Percentiles rank a stretch among this genome's conserved stretches.
phyloP scores from a whole-genome alignment of 1,139 yeast species.

The Blastobotrys ciferrii region DNA sequence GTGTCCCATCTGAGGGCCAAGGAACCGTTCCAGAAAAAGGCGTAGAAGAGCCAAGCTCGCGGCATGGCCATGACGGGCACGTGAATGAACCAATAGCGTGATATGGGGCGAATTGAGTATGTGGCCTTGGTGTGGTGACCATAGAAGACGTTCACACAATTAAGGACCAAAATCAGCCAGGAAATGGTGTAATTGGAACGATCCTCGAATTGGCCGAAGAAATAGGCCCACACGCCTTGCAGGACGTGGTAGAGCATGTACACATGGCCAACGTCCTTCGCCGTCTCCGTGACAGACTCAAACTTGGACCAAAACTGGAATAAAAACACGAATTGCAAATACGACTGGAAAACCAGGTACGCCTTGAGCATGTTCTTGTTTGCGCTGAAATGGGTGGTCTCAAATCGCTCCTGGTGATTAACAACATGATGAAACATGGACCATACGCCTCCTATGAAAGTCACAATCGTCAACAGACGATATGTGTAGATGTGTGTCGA shows the following conservation, averaged over 20 bases:
- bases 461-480: constrained; percentile 9
- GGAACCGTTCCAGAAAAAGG: constrained; percentile 83
- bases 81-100: constrained; percentile 58
- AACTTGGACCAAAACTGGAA: constrained; percentile 15
- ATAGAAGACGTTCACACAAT: constrained; percentile 5
- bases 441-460: constrained; percentile 14
- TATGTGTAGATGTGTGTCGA: neutral
- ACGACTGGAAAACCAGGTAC: constrained; percentile 7
- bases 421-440: constrained; percentile 7
- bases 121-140: constrained; percentile 7
- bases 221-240: constrained; percentile 15
- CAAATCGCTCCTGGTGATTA: constrained; percentile 4
- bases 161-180: constrained; percentile 12
- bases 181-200: neutral
- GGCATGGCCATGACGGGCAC: constrained; percentile 68
- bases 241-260: constrained; percentile 15
- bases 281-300: constrained; percentile 12
- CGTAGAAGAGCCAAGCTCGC: constrained; percentile 68
- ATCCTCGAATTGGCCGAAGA: constrained; percentile 7
- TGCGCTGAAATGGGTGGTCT: constrained; percentile 9
- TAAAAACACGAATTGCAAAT: constrained; percentile 16
- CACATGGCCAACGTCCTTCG: constrained; percentile 11
- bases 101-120: constrained; percentile 46
- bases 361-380: constrained; percentile 1
- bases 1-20: constrained; percentile 56